phyloP scores from a whole-genome alignment of 192 early-diverging fungal species.

The Coemansia sp. region DNA sequence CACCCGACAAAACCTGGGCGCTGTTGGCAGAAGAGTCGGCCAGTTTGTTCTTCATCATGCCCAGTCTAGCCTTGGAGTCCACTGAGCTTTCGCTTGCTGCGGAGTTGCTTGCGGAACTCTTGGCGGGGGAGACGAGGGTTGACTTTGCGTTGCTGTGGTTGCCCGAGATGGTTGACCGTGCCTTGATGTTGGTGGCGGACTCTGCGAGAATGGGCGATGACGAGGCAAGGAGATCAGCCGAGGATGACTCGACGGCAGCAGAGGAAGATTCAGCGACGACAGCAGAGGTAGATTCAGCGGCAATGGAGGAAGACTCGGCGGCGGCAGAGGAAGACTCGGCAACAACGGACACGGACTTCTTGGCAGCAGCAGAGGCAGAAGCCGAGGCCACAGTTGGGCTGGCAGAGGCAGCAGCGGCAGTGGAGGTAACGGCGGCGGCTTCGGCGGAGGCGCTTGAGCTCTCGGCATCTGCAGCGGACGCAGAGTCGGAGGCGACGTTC shows the following conservation, averaged over 20 bases:
- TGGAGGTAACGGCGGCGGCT: neutral
- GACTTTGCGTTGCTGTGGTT: constrained; percentile 3
- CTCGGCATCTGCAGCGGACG: neutral
- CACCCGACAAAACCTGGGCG: constrained; percentile 1
- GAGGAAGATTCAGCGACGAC: neutral
- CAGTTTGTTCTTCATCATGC: constrained; percentile 38
- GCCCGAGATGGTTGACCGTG: neutral
- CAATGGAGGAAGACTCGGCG: neutral
- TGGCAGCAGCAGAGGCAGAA: neutral
- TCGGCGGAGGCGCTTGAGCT: neutral
- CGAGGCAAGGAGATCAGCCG: neutral
- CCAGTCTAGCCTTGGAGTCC: constrained; percentile 1
- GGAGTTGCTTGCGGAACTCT: neutral
- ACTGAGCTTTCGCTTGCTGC: neutral
- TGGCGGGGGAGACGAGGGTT: neutral
- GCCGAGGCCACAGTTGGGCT: neutral
- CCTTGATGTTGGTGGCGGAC: constrained; percentile 8
- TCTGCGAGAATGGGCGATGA: constrained; percentile 21
- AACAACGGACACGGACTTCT: neutral
- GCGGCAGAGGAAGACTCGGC: neutral
- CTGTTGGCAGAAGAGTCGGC: constrained; percentile 3
- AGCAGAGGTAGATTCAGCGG: neutral
- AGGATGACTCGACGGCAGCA: neutral
- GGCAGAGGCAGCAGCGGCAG: neutral
- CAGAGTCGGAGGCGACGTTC: neutral